phyloP scores from a whole-genome alignment of 202 grass and related monocot genomes.

The Digitaria exilis region DNA sequence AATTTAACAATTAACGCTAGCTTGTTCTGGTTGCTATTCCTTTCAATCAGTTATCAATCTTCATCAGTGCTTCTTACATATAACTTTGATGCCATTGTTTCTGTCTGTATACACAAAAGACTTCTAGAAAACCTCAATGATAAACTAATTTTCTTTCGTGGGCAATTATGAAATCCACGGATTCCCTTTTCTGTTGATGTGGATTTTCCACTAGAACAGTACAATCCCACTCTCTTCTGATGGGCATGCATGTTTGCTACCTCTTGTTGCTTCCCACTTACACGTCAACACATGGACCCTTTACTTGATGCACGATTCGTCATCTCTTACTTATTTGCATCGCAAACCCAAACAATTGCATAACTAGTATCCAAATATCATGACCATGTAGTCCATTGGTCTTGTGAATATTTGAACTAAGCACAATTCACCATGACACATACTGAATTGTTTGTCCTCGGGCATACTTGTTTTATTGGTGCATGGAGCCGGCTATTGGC shows the following conservation, averaged over 20 bases:
- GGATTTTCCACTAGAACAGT: slow-evolving; percentile 42
- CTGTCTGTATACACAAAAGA: background rate
- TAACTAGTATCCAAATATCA: background rate
- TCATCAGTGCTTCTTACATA: background rate
- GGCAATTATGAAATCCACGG: slow-evolving; percentile 23
- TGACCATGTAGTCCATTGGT: background rate
- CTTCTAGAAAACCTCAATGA: slow-evolving; percentile 5
- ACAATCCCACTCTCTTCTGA: slow-evolving; percentile 12
- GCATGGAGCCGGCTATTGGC: slow-evolving; percentile 2
- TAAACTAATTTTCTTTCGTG: background rate
- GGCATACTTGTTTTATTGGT: background rate
- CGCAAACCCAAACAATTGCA: background rate
- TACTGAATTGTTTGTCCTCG: background rate
- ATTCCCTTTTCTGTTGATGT: slow-evolving; percentile 21
- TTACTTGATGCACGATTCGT: background rate
- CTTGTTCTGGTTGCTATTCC: background rate
- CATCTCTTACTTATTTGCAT: background rate
- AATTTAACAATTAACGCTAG: background rate
- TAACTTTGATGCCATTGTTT: background rate
- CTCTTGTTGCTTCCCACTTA: slow-evolving; percentile 36
- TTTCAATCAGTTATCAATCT: background rate
- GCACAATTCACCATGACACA: background rate
- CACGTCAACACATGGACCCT: background rate
- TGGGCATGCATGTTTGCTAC: slow-evolving; percentile 32
- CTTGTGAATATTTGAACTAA: slow-evolving; percentile 17